Evolutionary conservation across 2,329 filamentous ascomycete genomes (phyloP).

Genomic region (Epicoccum nigrum): DNA sequence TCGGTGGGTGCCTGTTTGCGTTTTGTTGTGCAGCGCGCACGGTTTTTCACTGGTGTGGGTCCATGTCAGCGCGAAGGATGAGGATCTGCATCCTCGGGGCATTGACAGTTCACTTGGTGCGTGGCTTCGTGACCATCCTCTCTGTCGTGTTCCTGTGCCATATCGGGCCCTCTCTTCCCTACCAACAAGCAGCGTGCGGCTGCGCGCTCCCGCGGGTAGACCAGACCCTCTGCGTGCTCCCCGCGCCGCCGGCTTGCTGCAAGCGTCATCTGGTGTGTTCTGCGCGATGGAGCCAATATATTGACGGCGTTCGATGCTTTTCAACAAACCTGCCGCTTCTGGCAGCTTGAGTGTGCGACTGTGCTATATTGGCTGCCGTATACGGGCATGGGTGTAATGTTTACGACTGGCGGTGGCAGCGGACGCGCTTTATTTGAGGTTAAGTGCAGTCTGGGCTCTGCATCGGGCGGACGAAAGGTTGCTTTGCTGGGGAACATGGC

Average conservation of each 20-base stretch:
- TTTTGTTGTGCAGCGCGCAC: too few species aligned
- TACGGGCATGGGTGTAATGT: conserved; percentile 5
- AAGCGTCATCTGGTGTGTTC: conserved; percentile 2
- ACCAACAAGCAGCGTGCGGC: background rate
- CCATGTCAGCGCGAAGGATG: background rate
- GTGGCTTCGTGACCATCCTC: too few species aligned
- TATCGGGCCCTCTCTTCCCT: too few species aligned
- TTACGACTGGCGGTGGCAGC: background rate
- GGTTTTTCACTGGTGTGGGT: background rate
- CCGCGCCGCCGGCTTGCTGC: conserved; percentile 4
- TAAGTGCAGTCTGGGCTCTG: background rate
- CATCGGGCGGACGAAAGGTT: too few species aligned
- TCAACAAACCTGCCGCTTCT: conserved; percentile 6
- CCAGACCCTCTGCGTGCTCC: too few species aligned
- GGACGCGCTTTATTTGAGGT: background rate
- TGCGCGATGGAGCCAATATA: conserved; percentile 13
- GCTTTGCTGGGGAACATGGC: too few species aligned
- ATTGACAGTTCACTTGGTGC: too few species aligned
- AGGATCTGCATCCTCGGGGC: background rate
- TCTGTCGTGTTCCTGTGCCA: too few species aligned
- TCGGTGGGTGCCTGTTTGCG: too few species aligned
- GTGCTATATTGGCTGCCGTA: conserved; percentile 5
- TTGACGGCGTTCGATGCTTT: conserved; percentile 9
- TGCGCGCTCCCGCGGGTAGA: background rate
- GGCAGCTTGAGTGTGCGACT: conserved; percentile 3